A percentile compares a stretch with the other conserved stretches of the same genome.
phyloP scores from a whole-genome alignment of 108 stramenopile genomes.

The Pseudonitzschia delicatissima region DNA sequence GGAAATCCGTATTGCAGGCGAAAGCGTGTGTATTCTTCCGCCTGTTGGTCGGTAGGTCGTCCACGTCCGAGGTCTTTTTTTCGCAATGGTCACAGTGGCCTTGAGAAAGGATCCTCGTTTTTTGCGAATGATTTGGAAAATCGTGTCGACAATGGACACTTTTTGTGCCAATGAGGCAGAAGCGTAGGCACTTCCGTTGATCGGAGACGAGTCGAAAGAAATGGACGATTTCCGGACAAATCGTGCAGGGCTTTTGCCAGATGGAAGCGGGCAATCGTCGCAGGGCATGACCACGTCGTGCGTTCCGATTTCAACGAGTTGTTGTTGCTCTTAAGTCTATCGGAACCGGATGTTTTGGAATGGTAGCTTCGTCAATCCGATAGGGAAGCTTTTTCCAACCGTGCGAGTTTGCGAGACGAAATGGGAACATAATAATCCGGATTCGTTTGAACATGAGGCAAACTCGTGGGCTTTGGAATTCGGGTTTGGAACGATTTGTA shows the following conservation, averaged over 20 bases:
- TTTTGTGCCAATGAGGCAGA: not conserved
- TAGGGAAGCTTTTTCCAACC: not conserved
- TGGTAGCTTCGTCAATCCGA: not conserved
- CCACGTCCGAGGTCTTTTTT: not conserved
- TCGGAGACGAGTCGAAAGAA: constrained; percentile 6
- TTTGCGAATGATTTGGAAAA: not conserved
- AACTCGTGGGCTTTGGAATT: no score
- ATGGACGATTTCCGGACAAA: constrained; percentile 2
- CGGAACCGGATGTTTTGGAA: not conserved
- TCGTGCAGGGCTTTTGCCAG: not conserved
- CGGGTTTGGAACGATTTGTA: not conserved
- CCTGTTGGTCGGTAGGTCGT: not conserved
- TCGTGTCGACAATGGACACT: not conserved
- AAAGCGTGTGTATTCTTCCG: not conserved
- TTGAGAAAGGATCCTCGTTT: not conserved
- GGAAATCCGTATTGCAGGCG: constrained; percentile 3
- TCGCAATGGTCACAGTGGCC: not conserved
- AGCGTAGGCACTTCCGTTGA: not conserved
- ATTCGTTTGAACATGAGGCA: not conserved
- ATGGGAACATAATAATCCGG: not conserved
- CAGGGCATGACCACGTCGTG: constrained; percentile 2
- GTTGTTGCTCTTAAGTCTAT: not conserved
- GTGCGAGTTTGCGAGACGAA: not conserved
- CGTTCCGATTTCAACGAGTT: not conserved
- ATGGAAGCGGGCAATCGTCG: not conserved